Evolutionary conservation across 2,329 filamentous ascomycete genomes (phyloP).

Genomic region (Penicillium occitanis): DNA sequence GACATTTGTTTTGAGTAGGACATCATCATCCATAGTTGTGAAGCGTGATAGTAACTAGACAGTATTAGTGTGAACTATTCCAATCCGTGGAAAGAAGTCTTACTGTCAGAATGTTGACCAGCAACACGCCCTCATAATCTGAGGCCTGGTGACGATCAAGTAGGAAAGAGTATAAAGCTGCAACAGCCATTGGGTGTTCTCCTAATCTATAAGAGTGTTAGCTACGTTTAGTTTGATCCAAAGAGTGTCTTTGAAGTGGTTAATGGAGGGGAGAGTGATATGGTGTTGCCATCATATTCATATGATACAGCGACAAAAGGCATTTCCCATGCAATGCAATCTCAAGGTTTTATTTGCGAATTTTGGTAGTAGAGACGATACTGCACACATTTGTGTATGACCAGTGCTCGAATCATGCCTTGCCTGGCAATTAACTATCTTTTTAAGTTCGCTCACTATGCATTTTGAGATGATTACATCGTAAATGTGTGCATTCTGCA

Average conservation of each 20-base stretch:
- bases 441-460: constrained; percentile 27
- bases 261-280: constrained; percentile 9
- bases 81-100: neutral
- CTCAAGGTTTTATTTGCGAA: constrained; percentile 19
- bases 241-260: constrained; percentile 25
- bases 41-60: constrained; percentile 55
- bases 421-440: constrained; percentile 20
- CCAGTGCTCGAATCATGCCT: constrained; percentile 18
- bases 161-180: constrained; percentile 51
- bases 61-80: constrained; percentile 26
- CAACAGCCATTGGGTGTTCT: constrained; percentile 49
- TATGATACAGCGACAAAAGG: neutral
- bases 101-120: constrained; percentile 49
- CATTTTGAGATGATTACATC: constrained; percentile 37
- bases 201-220: constrained; percentile 42
- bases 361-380: constrained; percentile 13
- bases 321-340: constrained; percentile 15
- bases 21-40: constrained; percentile 57
- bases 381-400: constrained; percentile 12
- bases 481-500: constrained; percentile 37
- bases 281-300: neutral
- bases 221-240: constrained; percentile 31
- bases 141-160: constrained; percentile 50
- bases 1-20: constrained; percentile 60
- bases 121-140: constrained; percentile 48